Base-by-base conservation (phyloP, 345 rosid species). In the Salix dunnii region DNA sequence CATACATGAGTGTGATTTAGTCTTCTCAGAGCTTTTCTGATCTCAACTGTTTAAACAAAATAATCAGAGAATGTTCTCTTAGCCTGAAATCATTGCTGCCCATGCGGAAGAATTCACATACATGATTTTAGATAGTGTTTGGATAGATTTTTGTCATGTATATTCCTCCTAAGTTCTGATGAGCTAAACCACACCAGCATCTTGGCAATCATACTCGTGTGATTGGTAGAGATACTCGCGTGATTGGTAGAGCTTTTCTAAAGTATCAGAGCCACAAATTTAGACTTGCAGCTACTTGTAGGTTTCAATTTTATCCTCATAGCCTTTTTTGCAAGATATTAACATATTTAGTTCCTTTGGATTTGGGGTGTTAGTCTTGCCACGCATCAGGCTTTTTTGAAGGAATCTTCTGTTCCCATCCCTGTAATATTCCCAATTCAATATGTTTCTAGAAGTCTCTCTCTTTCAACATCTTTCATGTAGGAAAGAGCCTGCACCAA, bases 301-400 rank as follows among this genome's bases (percentile, higher is more conserved):
- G 11, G 5, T 43, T 28, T 72, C 65, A 43, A 21, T 11, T 8
- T 43, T 12, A 9, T 66, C 72, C 62, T 71, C 31, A 7, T 42
- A 28, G 33, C 11, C 38, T 55, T 38, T 33, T 13, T 28, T 25
- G 55, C 14, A 31, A 9, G 65, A 38, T 20, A 73, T 55, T 18
- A 58, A 78, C 36, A 2, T 30, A 9, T 33, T 42, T 36, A 2
- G 70, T 43, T 25, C 42, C 70, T 79, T 69, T 68, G 60, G 71
- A 74, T 62, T 35, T 28, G 60, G 53, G 78, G 35, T 74, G 23
- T 21, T 35, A 18, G 58, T 27, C 35, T 28, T 38, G 72, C 73
- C 76, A 66, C 38, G 49, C 75, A 73, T 70, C 65, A 40, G 62
- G 46, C 63, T 7, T 21, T 16, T 1, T 27, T 16, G 67, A 42